These are phyloP conservation scores for Chondrostereum purpureum DNA, from an alignment of 1,284 basidiomycete species.

Conservation along the genomic window DNA sequence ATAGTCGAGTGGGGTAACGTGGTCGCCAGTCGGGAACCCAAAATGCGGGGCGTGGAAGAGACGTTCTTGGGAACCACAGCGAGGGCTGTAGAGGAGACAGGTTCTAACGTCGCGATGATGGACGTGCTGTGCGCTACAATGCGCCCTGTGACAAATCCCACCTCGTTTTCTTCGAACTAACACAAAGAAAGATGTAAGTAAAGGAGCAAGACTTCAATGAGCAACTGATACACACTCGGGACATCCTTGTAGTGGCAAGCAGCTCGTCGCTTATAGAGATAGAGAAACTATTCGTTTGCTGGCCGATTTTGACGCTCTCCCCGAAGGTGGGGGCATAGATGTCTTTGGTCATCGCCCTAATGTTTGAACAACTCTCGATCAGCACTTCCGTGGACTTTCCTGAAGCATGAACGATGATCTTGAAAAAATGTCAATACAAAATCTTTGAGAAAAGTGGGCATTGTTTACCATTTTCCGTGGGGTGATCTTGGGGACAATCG, in stretches of 20 bases:
- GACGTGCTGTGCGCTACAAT: constrained; percentile 80
- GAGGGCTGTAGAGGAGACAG: constrained; percentile 27
- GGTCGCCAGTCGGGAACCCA: constrained; percentile 55
- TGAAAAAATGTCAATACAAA: constrained; percentile 1
- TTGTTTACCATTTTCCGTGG: constrained; percentile 89
- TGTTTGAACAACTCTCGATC: constrained; percentile 73
- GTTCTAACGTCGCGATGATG: constrained; percentile 64
- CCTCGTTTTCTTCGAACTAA: constrained; percentile 96
- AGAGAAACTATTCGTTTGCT: constrained; percentile 92
- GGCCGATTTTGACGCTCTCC: constrained; percentile 84
- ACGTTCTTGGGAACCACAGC: constrained; percentile 20
- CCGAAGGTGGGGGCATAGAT: constrained; percentile 75
- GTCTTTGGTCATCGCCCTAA: constrained; percentile 85
- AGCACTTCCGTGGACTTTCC: constrained; percentile 62
- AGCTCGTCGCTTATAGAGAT: constrained; percentile 90
- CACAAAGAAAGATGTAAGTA: not conserved
- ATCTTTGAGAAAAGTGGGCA: not conserved
- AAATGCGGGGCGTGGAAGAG: constrained; percentile 29
- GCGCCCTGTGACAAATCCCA: constrained; percentile 84
- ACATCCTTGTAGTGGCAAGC: constrained; percentile 77
- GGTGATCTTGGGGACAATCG: constrained; percentile 93
- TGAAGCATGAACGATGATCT: constrained; percentile 87
- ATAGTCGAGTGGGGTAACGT: constrained; percentile 82
- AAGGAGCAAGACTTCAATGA: constrained; percentile 4
- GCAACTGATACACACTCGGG: constrained; percentile 53